phyloP scores from a whole-genome alignment of 306 rosid species.

The Pachyrhizus erosus region DNA sequence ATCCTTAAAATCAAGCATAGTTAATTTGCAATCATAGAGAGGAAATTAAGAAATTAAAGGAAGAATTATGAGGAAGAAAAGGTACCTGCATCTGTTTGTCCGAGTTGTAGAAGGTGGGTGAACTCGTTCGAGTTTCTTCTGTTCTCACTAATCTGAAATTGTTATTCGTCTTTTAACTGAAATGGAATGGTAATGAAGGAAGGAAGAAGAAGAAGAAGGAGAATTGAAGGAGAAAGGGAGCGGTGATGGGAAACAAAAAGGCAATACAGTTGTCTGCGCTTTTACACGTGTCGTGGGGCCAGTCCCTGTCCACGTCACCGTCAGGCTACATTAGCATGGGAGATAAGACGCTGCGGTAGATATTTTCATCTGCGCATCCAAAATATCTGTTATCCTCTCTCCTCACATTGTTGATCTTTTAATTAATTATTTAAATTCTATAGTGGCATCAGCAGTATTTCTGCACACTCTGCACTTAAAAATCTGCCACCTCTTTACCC shows the following conservation, averaged over 20 bases:
- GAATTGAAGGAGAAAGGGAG: conserved; percentile 4
- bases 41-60: not conserved
- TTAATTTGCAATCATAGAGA: not conserved
- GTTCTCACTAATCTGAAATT: not conserved
- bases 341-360: conserved; percentile 36
- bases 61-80: not conserved
- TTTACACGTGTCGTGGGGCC: conserved; percentile 86
- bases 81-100: conserved; percentile 31
- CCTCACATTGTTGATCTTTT: conserved; percentile 9
- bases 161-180: conserved; percentile 33
- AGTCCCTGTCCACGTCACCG: conserved; percentile 61
- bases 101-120: conserved; percentile 26
- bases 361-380: conserved; percentile 59
- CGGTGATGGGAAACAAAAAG: conserved; percentile 53
- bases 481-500: not conserved
- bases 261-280: conserved; percentile 67
- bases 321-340: not conserved
- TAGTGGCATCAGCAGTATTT: not conserved
- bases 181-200: not conserved
- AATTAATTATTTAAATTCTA: not conserved
- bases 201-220: not conserved
- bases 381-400: conserved; percentile 58
- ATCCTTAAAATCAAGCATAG: not conserved
- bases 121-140: conserved; percentile 34
- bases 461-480: not conserved